Base-by-base conservation (phyloP, 306 rosid genomes). In the Senna siamea region DNA sequence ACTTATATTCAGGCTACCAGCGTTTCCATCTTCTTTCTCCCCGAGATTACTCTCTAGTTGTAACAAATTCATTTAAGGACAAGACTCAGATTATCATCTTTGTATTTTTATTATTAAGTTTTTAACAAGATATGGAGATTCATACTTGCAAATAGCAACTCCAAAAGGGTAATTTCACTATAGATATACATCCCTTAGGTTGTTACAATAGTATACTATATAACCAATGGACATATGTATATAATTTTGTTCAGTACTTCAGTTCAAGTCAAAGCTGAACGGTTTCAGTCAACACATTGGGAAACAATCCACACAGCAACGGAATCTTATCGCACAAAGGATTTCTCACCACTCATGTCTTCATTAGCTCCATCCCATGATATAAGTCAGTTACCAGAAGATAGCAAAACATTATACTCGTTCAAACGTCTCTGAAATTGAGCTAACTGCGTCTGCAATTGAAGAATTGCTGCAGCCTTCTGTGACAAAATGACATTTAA, bases 341-440 rank as follows among this genome's bases (percentile, higher is more conserved):
- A 76, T 23, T 41, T 53, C 48, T 65, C 76, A 74, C 35, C 72
- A 35, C 57, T 51, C 53, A 63, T 63, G 58, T 68, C 66, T 57
- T 18, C 52, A 76, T 59, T 44, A 59, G 64, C 80, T 62, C 56
- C 37, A 41, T 82, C 80, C 48, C 48, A 43, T 11, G 48, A 15
- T 9, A 43, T 43, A 6, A 43, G 48, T 43, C 48, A 88, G 37
- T 88, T 82, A 66, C 87, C 78, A 20, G 86, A 81, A 62, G 90
- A 80, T 37, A 73, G 65, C 32, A 90, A 61, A 81, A 92, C 88
- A 54, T 80, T 85, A 60, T 87, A 87, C 69, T 92, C 96, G 30
- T 87, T 84, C 66, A 90, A 79, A 76, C 80, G 91, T n/a, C n/a
- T n/a, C n/a, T n/a, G n/a, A n/a, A n/a, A n/a, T n/a, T n/a, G n/a